Evolutionary conservation across 169 alveolate species (phyloP).

Genomic region (Theileria sp.): DNA sequence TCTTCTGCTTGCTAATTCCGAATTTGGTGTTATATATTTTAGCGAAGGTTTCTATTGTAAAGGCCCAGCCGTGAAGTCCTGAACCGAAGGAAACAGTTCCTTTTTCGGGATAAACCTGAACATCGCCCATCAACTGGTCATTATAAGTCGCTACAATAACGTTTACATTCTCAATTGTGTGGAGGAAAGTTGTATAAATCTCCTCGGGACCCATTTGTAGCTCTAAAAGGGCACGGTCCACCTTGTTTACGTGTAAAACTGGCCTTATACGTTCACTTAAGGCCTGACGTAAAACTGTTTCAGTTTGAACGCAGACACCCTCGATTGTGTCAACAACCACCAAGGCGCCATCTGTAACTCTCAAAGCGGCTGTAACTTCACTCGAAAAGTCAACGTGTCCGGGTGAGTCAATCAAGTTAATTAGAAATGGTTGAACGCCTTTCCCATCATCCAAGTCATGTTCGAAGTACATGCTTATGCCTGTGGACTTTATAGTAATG

Average conservation of each 20-base stretch:
- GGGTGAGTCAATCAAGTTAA: constrained; percentile 99
- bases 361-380: constrained; percentile 99
- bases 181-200: constrained; percentile 93
- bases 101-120: constrained; percentile 93
- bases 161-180: constrained; percentile 95
- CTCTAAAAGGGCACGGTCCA: constrained; percentile 96
- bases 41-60: constrained; percentile 95
- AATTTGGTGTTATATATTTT: constrained; percentile 93
- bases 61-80: constrained; percentile 99
- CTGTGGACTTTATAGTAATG: constrained; percentile 99
- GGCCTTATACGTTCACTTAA: constrained; percentile 96
- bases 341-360: constrained; percentile 99
- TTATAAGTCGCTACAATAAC: constrained; percentile 96
- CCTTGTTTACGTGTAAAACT: constrained; percentile 97
- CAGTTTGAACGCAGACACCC: constrained; percentile 99
- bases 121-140: constrained; percentile 94
- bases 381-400: constrained; percentile 99
- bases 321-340: constrained; percentile 99
- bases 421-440: constrained; percentile 88
- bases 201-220: constrained; percentile 97
- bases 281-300: constrained; percentile 99
- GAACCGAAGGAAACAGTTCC: constrained; percentile 99
- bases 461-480: constrained; percentile 97
- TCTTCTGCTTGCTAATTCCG: constrained; percentile 90
- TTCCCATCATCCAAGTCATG: constrained; percentile 91